Evolutionary conservation across 2,329 filamentous ascomycete genomes (phyloP).

Genomic region (Pestalotiopsis sp.): DNA sequence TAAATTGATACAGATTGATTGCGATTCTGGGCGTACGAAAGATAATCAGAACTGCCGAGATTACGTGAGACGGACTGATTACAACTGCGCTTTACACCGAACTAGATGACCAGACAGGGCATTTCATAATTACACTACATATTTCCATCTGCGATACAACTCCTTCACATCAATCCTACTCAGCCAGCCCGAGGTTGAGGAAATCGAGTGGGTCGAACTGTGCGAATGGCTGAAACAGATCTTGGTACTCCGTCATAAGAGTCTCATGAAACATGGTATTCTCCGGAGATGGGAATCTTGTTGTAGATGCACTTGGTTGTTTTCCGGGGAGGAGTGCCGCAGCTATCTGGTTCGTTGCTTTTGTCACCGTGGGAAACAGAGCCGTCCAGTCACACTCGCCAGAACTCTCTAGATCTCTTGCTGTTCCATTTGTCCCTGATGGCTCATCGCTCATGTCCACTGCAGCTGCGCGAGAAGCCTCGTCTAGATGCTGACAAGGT

Average conservation of each 20-base stretch:
- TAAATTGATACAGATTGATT: no score
- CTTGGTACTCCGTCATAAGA: constrained; percentile 26
- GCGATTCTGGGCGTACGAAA: no score
- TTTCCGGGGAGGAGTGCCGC: constrained; percentile 25
- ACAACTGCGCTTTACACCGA: no score
- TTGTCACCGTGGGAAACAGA: constrained; percentile 37
- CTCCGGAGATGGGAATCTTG: constrained; percentile 22
- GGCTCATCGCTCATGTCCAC: background rate
- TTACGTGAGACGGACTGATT: no score
- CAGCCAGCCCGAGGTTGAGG: background rate
- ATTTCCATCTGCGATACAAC: no score
- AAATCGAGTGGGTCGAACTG: constrained; percentile 19
- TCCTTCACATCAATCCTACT: background rate
- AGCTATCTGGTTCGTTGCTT: constrained; percentile 31
- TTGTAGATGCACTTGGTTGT: constrained; percentile 20
- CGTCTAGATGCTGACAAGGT: background rate
- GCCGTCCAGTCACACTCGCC: constrained; percentile 33
- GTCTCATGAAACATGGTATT: constrained; percentile 25
- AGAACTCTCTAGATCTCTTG: background rate
- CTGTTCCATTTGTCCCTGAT: constrained; percentile 18
- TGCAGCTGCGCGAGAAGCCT: constrained; percentile 4
- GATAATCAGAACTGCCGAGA: no score
- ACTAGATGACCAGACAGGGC: no score
- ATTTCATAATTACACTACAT: no score
- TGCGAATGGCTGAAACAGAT: constrained; percentile 22